Evolutionary conservation across 78 protist species (phyloP).

Genomic region (Goniomonas avonlea): DNA sequence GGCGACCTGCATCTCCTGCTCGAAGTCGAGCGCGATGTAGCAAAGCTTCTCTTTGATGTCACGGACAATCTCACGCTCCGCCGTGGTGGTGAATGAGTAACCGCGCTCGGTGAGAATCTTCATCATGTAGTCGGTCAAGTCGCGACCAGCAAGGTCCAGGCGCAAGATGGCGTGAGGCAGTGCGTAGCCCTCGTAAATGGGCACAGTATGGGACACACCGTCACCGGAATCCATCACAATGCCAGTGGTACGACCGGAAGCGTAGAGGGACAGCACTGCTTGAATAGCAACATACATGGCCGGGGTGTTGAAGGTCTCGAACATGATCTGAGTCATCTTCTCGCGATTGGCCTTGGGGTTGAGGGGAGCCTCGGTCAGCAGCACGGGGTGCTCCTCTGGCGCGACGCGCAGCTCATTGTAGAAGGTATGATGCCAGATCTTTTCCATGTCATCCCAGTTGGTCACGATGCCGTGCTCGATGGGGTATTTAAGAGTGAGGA

Average conservation of each 20-base stretch:
- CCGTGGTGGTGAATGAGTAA: conserved; percentile 89
- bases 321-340: conserved; percentile 86
- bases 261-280: conserved; percentile 86
- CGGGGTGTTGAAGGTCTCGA: conserved; percentile 93
- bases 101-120: conserved; percentile 83
- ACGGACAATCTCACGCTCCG: conserved; percentile 88
- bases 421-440: conserved; percentile 94
- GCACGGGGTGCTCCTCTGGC: conserved; percentile 94
- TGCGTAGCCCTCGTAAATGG: conserved; percentile 89
- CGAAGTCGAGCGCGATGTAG: conserved; percentile 78
- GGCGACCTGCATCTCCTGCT: conserved; percentile 70
- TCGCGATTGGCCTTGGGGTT: conserved; percentile 96
- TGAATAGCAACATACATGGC: conserved; percentile 68
- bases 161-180: conserved; percentile 81
- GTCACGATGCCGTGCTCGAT: conserved; percentile 96
- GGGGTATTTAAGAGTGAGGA: conserved; percentile 80
- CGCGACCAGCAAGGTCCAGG: conserved; percentile 86
- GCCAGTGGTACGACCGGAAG: conserved; percentile 85
- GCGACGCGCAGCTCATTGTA: conserved; percentile 86
- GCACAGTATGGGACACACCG: conserved; percentile 88
- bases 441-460: conserved; percentile 98
- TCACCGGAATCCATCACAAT: conserved; percentile 95
- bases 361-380: conserved; percentile 90
- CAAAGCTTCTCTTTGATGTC: conserved; percentile 76
- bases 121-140: conserved; percentile 78